Evolutionary conservation across 768 basidiomycete species (phyloP), one percentile per base, ranked within the genome.

Genomic region (Leccinellum albellum): DNA sequence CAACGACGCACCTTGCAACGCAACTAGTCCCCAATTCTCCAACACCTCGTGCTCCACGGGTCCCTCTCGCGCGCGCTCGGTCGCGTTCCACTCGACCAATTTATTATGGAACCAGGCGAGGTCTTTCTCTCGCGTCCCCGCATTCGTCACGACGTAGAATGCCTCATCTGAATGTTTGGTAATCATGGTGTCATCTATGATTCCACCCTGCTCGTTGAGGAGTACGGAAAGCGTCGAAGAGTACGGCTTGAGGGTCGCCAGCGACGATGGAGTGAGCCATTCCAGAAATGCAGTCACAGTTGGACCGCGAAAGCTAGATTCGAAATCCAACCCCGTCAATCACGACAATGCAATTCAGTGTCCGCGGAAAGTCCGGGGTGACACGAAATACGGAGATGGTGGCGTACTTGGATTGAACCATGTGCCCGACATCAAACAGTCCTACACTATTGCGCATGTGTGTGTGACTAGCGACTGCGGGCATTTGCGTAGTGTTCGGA

Each of bases 81-180:
- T 77, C 13, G 74, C 70, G 64, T 96, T 96, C 94, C 94, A 98
- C 64, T 88, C 85, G 10, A 75, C 74, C 3, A 98, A 70, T 65
- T 85, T 84, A 42, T 75, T 70, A 26, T 67, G 64, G 65, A 98
- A 86, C 89, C 91, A 94, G 3, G 82, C 76, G 10, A 94, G 78
- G 66, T 97, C 96, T 61, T 85, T 81, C 3, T 85, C 84, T 24
- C 93, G 81, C 35, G 96, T 76, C 2, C 92, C 94, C 1, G 96
- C 96, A 68, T 98, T 98, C 0, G 97, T 99, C 24, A 99, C 96
- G 54, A 98, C 89, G 68, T 98, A 99, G 75, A 85, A 98, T 0
- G 87, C 84, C 64, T 87, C 80, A 6, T 81, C 66, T 0, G 86
- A 80, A 69, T 95, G 92, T 65, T 91, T 93, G 21, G 90, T 91